Conservation (phyloP, 1,139 yeast species). For the Blastobotrys elegans region DNA sequence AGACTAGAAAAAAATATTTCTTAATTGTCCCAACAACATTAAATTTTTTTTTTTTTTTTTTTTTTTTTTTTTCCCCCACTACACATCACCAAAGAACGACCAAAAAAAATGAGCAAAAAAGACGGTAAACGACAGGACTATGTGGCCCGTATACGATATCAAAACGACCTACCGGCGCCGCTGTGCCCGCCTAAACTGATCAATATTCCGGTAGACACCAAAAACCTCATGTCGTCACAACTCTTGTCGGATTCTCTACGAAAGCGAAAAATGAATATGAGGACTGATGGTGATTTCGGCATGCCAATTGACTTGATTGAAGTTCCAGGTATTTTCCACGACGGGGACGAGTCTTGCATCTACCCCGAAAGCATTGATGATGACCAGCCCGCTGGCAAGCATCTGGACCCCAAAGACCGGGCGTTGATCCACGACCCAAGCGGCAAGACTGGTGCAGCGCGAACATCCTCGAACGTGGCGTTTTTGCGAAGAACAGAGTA, state of each 20-base stretch:
- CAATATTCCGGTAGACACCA: constrained; percentile 43
- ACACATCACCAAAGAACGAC: neutral
- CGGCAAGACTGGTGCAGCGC: constrained; percentile 40
- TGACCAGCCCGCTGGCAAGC: constrained; percentile 17
- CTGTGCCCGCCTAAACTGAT: constrained; percentile 85
- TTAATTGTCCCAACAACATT: neutral
- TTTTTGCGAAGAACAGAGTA: constrained; percentile 94
- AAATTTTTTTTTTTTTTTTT: neutral
- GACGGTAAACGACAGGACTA: constrained; percentile 61
- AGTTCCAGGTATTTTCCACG: constrained; percentile 64
- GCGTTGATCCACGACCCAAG: constrained; percentile 73
- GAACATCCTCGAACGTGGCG: constrained; percentile 60
- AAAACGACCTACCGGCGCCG: constrained; percentile 89
- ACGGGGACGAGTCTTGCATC: constrained; percentile 49
- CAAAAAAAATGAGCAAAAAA: neutral
- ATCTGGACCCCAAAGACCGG: constrained; percentile 71
- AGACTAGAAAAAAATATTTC: neutral
- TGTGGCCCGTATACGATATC: constrained; percentile 79
- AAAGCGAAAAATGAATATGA: constrained; percentile 65
- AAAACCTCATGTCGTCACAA: constrained; percentile 51
- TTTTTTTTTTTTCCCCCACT: neutral
- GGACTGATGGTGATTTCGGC: constrained; percentile 70
- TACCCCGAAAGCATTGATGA: constrained; percentile 19
- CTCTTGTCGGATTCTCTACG: constrained; percentile 69
- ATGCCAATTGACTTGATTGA: constrained; percentile 71